Evolutionary conservation across 768 basidiomycete species (phyloP).

Genomic region (Suillus weaverae): DNA sequence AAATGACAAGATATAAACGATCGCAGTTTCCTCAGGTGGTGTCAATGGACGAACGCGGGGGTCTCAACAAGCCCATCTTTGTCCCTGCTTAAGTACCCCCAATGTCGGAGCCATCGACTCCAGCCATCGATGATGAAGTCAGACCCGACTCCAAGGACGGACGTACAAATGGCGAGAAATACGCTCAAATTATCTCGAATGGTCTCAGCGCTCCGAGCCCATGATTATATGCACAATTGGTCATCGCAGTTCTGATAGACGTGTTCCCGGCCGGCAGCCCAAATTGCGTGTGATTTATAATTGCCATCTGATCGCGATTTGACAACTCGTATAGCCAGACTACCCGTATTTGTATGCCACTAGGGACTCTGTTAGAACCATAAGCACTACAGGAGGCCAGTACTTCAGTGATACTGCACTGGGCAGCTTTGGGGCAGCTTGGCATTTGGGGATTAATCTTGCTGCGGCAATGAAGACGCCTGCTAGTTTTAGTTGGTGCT

Average conservation of each 20-base stretch:
- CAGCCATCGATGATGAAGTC: not conserved
- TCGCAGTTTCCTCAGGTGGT: not conserved
- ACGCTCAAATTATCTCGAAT: not conserved
- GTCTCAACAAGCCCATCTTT: too few relatives aligned
- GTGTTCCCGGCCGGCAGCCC: too few relatives aligned
- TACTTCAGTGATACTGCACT: not conserved
- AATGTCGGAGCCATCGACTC: not conserved
- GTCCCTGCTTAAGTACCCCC: not conserved
- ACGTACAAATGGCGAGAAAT: not conserved
- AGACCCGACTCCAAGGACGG: not conserved
- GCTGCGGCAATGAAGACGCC: not conserved
- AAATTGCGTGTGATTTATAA: too few relatives aligned
- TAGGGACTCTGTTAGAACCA: not conserved
- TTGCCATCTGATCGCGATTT: too few relatives aligned
- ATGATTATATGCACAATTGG: not conserved
- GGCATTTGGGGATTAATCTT: not conserved
- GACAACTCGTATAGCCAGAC: not conserved
- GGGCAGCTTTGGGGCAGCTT: too few relatives aligned
- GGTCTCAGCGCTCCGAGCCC: not conserved
- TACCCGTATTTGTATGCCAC: not conserved
- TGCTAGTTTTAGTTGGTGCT: not conserved
- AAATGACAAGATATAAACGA: not conserved
- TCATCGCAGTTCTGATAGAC: not conserved
- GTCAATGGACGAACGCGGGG: not conserved
- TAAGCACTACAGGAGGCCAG: not conserved